These are phyloP conservation scores for Teratosphaeria gauchensis DNA, from an alignment of 2,329 filamentous ascomycete species.

Conservation along the genomic window DNA sequence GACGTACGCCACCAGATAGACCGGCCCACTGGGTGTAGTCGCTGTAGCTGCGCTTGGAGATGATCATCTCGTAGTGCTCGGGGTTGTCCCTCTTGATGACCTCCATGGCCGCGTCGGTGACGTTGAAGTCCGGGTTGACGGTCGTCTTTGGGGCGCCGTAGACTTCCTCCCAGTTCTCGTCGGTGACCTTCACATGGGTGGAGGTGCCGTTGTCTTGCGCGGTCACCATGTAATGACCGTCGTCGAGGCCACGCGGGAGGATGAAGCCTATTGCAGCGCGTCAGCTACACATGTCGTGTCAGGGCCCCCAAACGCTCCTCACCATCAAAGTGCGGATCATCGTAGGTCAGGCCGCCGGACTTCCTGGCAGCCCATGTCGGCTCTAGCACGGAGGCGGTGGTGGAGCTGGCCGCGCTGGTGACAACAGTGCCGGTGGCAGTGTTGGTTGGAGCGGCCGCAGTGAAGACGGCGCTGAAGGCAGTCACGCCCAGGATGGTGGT, in stretches of 20 bases:
- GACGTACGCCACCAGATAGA: not conserved
- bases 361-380: not conserved
- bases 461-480: not conserved
- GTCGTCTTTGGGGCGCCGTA: not conserved
- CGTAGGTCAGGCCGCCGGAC: not conserved
- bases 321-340: not conserved
- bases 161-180: not conserved
- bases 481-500: not conserved
- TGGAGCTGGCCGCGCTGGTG: not conserved
- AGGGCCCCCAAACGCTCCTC: not conserved
- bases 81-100: not conserved
- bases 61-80: not conserved
- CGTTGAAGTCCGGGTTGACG: not conserved
- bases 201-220: not conserved
- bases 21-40: not conserved
- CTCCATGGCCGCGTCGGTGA: not conserved
- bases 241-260: not conserved
- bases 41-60: not conserved
- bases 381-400: not conserved
- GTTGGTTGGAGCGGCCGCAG: not conserved
- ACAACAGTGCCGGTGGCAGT: not conserved
- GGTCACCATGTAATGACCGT: not conserved
- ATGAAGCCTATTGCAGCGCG: not conserved
- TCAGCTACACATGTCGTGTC: not conserved
- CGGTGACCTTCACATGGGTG: not conserved